Conservation (phyloP, 352 stramenopile genomes). For the Hyaloperonospora arabidopsidis region DNA sequence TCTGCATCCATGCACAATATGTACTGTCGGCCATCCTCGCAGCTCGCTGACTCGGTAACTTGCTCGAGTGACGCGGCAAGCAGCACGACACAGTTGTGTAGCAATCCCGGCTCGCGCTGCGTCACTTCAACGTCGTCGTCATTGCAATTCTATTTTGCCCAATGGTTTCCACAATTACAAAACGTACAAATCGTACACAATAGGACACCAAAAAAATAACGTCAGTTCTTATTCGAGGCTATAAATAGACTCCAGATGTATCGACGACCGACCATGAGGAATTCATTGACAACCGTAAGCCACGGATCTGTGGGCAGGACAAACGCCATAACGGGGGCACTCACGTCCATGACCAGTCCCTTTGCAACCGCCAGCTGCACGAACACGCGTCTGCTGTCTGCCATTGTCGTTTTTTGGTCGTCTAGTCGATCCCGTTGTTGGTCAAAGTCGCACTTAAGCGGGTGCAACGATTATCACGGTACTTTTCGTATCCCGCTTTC, state of each 20-base stretch:
- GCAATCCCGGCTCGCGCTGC: constrained; percentile 42
- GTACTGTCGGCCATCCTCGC: constrained; percentile 72
- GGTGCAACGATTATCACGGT: not conserved
- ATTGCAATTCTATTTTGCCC: constrained; percentile 38
- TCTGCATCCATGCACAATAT: constrained; percentile 40
- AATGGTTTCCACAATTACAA: not conserved
- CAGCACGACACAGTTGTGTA: constrained; percentile 52
- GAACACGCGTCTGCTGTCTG: constrained; percentile 57
- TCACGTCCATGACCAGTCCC: constrained; percentile 18
- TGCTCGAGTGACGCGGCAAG: constrained; percentile 41
- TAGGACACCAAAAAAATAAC: too few relatives aligned
- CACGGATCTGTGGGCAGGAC: constrained; percentile 52
- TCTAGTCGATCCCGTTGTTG: not conserved
- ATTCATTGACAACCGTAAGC: constrained; percentile 64
- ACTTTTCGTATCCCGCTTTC: too few relatives aligned
- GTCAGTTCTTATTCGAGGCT: too few relatives aligned
- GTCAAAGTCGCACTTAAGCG: constrained; percentile 16
- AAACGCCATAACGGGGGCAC: constrained; percentile 52
- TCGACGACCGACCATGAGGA: constrained; percentile 55
- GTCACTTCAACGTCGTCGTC: constrained; percentile 66
- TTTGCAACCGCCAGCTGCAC: constrained; percentile 44
- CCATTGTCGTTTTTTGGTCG: constrained; percentile 21
- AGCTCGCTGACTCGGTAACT: constrained; percentile 28
- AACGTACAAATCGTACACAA: too few relatives aligned
- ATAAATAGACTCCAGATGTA: not conserved